Evolutionary conservation across 2,329 filamentous ascomycete genomes (phyloP).

Genomic region (Aspergillus sp.): DNA sequence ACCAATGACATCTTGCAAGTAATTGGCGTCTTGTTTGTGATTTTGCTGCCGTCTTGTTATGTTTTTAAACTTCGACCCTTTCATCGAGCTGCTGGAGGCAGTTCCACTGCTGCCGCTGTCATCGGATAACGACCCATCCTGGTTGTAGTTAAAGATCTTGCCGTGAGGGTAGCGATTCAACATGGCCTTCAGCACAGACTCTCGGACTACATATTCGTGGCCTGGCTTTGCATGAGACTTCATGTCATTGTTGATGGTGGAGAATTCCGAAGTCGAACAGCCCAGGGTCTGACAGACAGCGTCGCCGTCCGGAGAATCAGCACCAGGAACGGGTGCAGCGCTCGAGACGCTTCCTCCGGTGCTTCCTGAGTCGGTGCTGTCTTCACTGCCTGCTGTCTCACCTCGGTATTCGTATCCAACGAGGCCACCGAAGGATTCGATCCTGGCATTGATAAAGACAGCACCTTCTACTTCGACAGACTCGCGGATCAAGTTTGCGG

Average conservation of each 20-base stretch:
- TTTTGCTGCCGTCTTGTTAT: constrained; percentile 14
- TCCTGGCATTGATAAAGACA: constrained; percentile 30
- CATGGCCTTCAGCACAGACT: constrained; percentile 18
- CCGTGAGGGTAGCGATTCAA: constrained; percentile 27
- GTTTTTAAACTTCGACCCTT: neutral
- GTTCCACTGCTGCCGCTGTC: constrained; percentile 14
- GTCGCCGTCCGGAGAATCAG: neutral
- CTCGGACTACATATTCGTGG: constrained; percentile 8
- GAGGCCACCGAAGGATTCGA: constrained; percentile 17
- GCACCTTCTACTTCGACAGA: constrained; percentile 44
- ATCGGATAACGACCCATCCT: constrained; percentile 22
- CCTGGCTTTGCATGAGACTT: neutral
- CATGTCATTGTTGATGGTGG: constrained; percentile 18
- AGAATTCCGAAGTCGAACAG: constrained; percentile 18
- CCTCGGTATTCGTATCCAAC: constrained; percentile 7
- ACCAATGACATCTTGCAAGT: constrained; percentile 21
- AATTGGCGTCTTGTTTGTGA: constrained; percentile 16
- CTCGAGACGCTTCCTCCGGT: no score
- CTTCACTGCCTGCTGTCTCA: constrained; percentile 14
- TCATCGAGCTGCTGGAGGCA: neutral
- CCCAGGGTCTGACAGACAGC: constrained; percentile 13
- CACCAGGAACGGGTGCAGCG: no score
- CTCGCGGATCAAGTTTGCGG: constrained; percentile 46
- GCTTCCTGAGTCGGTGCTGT: constrained; percentile 21
- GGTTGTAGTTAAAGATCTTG: constrained; percentile 27